Conservation (phyloP, 805 yeast species). For the Suhomyces prunicola region DNA sequence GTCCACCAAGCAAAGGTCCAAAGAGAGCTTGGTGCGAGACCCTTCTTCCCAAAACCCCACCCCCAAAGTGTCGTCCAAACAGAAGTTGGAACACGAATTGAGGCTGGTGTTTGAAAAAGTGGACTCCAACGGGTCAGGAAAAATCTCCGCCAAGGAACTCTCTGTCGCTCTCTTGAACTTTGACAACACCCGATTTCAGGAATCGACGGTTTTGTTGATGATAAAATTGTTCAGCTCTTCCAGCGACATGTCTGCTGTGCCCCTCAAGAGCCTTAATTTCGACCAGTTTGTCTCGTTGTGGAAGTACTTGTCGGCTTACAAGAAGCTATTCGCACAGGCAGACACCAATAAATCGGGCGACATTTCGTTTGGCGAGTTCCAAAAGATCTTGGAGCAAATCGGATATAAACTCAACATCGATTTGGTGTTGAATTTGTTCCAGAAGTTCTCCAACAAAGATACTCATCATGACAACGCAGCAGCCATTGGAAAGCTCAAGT, state of each 20-base stretch:
- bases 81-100: constrained; percentile 45
- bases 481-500: constrained; percentile 50
- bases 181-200: constrained; percentile 60
- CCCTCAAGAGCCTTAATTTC: constrained; percentile 34
- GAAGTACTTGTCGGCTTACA: constrained; percentile 67
- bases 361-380: constrained; percentile 65
- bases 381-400: constrained; percentile 57
- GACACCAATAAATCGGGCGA: constrained; percentile 58
- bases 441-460: constrained; percentile 47
- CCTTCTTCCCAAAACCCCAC: constrained; percentile 7
- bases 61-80: constrained; percentile 28
- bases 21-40: constrained; percentile 19
- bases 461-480: constrained; percentile 18
- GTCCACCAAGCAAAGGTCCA: constrained; percentile 14
- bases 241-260: constrained; percentile 17
- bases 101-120: constrained; percentile 51
- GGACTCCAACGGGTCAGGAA: constrained; percentile 53
- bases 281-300: constrained; percentile 66
- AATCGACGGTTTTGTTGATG: constrained; percentile 60
- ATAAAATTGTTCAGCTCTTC: constrained; percentile 53
- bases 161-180: constrained; percentile 58
- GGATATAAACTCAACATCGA: constrained; percentile 61
- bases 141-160: constrained; percentile 54
- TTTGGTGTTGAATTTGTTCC: constrained; percentile 56
- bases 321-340: constrained; percentile 57